Evolutionary conservation across 2,329 filamentous ascomycete genomes (phyloP), one percentile per base, ranked within the genome.

Genomic region (Fusarium globosum): DNA sequence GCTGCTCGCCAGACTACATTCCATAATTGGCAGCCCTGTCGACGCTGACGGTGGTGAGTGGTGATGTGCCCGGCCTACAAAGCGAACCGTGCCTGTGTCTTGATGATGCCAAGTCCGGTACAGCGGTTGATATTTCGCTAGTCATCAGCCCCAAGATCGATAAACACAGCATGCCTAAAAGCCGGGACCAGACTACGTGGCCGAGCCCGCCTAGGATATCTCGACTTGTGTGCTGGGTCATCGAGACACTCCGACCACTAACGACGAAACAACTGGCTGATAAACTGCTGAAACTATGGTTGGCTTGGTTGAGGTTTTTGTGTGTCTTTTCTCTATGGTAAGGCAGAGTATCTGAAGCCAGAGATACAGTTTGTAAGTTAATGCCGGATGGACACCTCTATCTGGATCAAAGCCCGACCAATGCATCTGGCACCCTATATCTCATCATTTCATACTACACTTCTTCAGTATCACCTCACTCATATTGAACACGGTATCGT

Each of bases 311-410:
- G n/a, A 26, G 11, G 1, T 26, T 45, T 26, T 23, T 20, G 1
- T 1, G 16, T 2, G 3, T 13, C 12, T 26, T 45, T 23, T 26
- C 23, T 45, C 1, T 20, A 13, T 8, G 2, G 23, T 4, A 45
- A 45, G 16, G 7, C 4, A 18, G 7, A 26, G n/a, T 11, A 26
- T 16, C n/a, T 4, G 7, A 43, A 11, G n/a, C 15, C 7, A 23
- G 7, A 23, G 11, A 6, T 12, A 18, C n/a, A 16, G n/a, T 12
- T 43, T 23, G 7, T 1, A 43, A 43, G 42, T 12, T 18, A 8
- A 13, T 18, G 3, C 8, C 42, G n/a, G n/a, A 8, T 11, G n/a
- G n/a, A 13, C n/a, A 8, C 21, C 21, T n/a, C 13, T n/a, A n/a
- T n/a, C 39, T 15, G 13, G 21, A n/a, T 15, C 21, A n/a, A 41